These are phyloP conservation scores for Pichia californica DNA, from an alignment of 805 yeast species.

Conservation along the genomic window DNA sequence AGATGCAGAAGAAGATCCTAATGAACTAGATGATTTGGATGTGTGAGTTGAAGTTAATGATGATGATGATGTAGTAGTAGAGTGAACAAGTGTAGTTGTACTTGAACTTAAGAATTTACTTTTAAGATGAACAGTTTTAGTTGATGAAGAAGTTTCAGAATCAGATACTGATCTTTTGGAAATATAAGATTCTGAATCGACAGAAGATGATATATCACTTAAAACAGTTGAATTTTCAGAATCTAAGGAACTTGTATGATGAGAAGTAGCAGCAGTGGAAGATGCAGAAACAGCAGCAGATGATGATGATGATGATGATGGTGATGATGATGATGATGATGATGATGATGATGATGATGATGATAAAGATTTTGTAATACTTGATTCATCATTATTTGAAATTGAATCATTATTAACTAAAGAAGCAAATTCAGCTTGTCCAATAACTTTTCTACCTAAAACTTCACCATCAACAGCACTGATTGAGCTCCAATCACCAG, in stretches of 20 bases:
- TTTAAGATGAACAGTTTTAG: constrained; percentile 1
- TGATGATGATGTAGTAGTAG: background rate
- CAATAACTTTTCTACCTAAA: constrained; percentile 49
- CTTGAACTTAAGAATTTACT: constrained; percentile 1
- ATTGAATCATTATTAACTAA: constrained; percentile 27
- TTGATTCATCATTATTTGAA: background rate
- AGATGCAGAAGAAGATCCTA: background rate
- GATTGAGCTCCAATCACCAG: constrained; percentile 59
- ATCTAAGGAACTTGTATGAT: background rate
- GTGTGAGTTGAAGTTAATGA: too few species aligned
- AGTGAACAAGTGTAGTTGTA: background rate
- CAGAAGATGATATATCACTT: too few species aligned
- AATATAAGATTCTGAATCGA: too few species aligned
- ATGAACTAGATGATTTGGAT: too few species aligned
- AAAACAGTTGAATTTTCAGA: too few species aligned
- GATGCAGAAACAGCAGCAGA: background rate
- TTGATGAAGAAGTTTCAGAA: background rate
- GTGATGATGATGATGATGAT: background rate
- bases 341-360: constrained; percentile 1
- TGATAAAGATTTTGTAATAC: background rate
- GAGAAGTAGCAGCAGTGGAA: background rate
- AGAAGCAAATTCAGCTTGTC: constrained; percentile 36
- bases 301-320: background rate
- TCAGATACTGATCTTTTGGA: background rate
- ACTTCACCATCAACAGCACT: constrained; percentile 51